phyloP scores from a whole-genome alignment of 176 grass and related monocot species.

The Coix lacrymajobi region DNA sequence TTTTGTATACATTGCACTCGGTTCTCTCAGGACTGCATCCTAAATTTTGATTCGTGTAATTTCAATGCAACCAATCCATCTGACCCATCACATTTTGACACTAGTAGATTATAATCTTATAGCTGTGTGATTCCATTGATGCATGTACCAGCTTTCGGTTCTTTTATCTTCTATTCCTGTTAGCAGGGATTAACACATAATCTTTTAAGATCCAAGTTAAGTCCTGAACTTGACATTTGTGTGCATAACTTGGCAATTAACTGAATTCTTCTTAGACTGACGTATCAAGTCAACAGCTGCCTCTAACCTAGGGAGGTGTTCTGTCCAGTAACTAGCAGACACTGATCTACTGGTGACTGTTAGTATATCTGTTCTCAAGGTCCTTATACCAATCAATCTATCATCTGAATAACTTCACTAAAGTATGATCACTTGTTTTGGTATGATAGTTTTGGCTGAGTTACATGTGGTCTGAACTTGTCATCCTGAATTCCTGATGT shows the following conservation, averaged over 20 bases:
- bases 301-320: conserved; percentile 3
- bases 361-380: not conserved
- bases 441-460: conserved; percentile 4
- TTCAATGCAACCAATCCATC: not conserved
- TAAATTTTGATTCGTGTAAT: conserved; percentile 7
- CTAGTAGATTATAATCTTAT: not conserved
- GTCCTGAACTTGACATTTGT: conserved; percentile 7
- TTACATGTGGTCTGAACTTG: not conserved
- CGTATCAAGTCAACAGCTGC: not conserved
- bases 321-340: not conserved
- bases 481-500: not conserved
- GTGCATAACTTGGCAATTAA: conserved; percentile 9
- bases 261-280: not conserved
- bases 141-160: not conserved
- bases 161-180: conserved; percentile 8
- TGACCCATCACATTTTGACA: not conserved
- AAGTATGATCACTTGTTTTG: conserved; percentile 1
- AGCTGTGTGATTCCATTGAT: not conserved
- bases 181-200: not conserved
- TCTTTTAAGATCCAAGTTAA: conserved; percentile 11
- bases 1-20: not conserved
- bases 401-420: not conserved
- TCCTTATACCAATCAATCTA: not conserved
- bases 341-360: not conserved
- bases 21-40: not conserved